Evolutionary conservation across 805 yeast species (phyloP), one percentile per base, ranked within the genome.

Genomic region (Metschnikowia colocasiae): DNA sequence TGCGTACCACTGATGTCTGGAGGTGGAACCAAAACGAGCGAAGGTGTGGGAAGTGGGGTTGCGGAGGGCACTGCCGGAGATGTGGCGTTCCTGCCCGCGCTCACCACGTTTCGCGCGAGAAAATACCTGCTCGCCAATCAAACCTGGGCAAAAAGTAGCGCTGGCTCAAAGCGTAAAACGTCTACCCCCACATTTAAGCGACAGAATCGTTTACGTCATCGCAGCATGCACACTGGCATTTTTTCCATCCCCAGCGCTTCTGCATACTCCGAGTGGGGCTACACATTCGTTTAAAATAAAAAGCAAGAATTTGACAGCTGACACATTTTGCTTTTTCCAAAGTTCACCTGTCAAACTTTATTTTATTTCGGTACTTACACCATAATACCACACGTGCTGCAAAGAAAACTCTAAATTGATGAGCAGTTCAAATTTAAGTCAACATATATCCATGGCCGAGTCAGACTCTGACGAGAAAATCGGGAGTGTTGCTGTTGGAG

Each of bases 401-500:
- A 18, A 16, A 19, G 18, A 12, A 35, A 34, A 20, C 8, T 7
- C n/a, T 13, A n/a, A 13, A 19, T 16, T 15, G 12, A 38, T 38
- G 32, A 38, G 41, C 41, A 38, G 32, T 16, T 38, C 41, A 18
- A 15, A 38, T 38, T 20, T 35, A 35, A 38, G 41, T 19, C 41
- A 38, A 18, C 41, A 38, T 6, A 38, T 20, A 23, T 26, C 41
- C 15, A 38, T 16, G 10, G 22, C 15, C 34, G 34, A 33, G 22
- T 12, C 22, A 35, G 26, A 35, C 15, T 35, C 38, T 22, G 38
- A 6, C 26, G 13, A 27, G 7, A 38, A 26, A 18, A 5, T 40
- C n/a, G 26, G 27, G 16, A 40, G 15, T 22, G 43, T 40, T 18
- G 20, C 43, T 20, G 35, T 40, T n/a, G 43, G 10, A 15, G 69